Conservation (phyloP, 257 asterid genomes). For the Solanum stenotomum region DNA sequence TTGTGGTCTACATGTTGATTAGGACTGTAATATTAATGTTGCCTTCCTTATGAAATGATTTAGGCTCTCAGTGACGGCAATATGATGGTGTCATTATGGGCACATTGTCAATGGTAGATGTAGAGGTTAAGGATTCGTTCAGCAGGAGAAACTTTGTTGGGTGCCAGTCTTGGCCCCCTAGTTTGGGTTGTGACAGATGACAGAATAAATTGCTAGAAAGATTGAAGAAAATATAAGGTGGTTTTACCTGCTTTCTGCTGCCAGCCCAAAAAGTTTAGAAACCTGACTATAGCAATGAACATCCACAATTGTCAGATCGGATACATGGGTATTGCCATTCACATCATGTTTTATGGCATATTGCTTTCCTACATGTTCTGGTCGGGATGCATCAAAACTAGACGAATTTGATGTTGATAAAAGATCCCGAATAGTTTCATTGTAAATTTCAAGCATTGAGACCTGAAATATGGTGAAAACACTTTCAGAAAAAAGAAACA, state of each 20-base stretch:
- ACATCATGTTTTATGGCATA: conserved; percentile 75
- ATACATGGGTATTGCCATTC: conserved; percentile 72
- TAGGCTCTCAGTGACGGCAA: background rate
- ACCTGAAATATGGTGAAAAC: conserved; percentile 31
- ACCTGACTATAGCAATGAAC: conserved; percentile 87
- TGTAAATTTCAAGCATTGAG: conserved; percentile 97
- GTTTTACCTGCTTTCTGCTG: conserved; percentile 84
- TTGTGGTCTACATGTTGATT: background rate
- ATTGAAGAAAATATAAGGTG: background rate
- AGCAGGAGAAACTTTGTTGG: background rate
- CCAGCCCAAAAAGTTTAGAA: conserved; percentile 74
- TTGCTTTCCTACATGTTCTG: conserved; percentile 61
- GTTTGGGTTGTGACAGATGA: background rate
- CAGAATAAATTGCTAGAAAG: background rate
- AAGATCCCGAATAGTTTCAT: conserved; percentile 82
- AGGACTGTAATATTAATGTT: background rate
- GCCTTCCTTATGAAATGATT: background rate
- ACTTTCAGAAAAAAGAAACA: background rate
- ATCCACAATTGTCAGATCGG: conserved; percentile 71
- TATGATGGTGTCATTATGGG: background rate
- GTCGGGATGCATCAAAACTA: conserved; percentile 43
- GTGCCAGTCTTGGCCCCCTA: background rate
- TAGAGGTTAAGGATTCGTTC: background rate
- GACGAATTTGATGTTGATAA: conserved; percentile 19
- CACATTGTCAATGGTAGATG: background rate